A percentile compares a stretch with the other conserved stretches of the same genome.
Evolutionary conservation across 2,329 filamentous ascomycete species (phyloP).

Genomic region (Epichloe elymi): DNA sequence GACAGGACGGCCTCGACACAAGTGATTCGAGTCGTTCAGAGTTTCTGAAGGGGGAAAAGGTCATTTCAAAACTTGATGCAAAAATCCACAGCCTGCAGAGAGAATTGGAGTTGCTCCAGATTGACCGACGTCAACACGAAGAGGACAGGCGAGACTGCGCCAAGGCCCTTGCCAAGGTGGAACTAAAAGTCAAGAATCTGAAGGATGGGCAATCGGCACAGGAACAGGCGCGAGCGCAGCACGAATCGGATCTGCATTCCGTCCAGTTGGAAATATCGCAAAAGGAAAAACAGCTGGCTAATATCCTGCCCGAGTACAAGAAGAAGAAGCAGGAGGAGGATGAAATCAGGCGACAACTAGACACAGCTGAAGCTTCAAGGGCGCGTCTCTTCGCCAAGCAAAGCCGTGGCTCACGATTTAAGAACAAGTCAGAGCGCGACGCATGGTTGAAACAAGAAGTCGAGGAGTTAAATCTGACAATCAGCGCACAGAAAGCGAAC

Average conservation of each 20-base stretch:
- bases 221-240: slow-evolving; percentile 57
- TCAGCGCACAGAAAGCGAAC: slow-evolving; percentile 73
- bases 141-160: slow-evolving; percentile 77
- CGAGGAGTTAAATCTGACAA: slow-evolving; percentile 59
- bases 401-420: slow-evolving; percentile 75
- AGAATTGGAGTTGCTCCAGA: slow-evolving; percentile 68
- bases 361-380: slow-evolving; percentile 60
- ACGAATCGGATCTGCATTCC: slow-evolving; percentile 57
- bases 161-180: slow-evolving; percentile 68
- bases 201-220: slow-evolving; percentile 70
- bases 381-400: slow-evolving; percentile 85
- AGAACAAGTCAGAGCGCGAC: slow-evolving; percentile 78
- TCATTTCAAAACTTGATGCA: slow-evolving; percentile 61
- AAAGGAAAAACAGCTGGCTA: slow-evolving; percentile 63
- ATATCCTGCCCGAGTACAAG: slow-evolving; percentile 66
- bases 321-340: slow-evolving; percentile 61
- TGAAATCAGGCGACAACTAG: slow-evolving; percentile 56
- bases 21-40: slow-evolving; percentile 68
- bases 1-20: slow-evolving; percentile 71
- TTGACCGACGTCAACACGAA: slow-evolving; percentile 79
- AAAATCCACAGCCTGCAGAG: slow-evolving; percentile 71
- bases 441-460: slow-evolving; percentile 71
- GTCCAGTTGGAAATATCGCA: slow-evolving; percentile 62
- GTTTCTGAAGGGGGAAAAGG: slow-evolving; percentile 67
- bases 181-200: slow-evolving; percentile 71